phyloP scores from a whole-genome alignment of 2,329 filamentous ascomycete species.

The Cladosporium velox region DNA sequence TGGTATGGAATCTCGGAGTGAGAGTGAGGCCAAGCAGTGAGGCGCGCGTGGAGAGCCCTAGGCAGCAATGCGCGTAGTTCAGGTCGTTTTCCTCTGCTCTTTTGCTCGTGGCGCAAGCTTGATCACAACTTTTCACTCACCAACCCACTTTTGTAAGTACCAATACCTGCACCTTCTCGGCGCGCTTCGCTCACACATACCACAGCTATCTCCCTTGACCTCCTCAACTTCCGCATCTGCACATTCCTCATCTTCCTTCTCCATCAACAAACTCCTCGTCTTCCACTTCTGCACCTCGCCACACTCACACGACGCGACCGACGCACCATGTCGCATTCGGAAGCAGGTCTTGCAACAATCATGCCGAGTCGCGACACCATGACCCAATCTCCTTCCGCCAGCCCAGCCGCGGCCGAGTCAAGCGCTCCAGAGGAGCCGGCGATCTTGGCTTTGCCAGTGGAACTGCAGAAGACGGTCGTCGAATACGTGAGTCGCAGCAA shows the following conservation, averaged over 20 bases:
- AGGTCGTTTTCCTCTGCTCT: background rate
- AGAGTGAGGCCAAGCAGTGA: background rate
- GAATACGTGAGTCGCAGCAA: background rate
- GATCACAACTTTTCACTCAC: background rate
- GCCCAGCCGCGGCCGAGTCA: background rate
- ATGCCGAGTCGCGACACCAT: background rate
- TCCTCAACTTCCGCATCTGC: too few species aligned
- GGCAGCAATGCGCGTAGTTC: background rate
- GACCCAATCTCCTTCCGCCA: background rate
- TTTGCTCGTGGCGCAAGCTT: background rate
- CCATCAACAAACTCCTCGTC: too few species aligned
- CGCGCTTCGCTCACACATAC: background rate
- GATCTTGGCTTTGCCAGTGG: background rate
- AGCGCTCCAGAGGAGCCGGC: background rate
- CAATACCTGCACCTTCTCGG: background rate
- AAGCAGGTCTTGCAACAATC: background rate
- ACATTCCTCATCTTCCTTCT: background rate
- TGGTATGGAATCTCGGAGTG: background rate
- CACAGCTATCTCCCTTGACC: too few species aligned
- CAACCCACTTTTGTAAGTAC: background rate
- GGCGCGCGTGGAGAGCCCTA: background rate
- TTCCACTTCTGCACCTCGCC: background rate
- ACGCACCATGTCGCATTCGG: background rate
- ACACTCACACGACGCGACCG: background rate
- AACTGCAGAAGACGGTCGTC: constrained; percentile 1